A percentile compares a stretch with the other conserved stretches of the same genome.
Conservation (phyloP, 495 filamentous ascomycete species). For the Xylaria castorea region DNA sequence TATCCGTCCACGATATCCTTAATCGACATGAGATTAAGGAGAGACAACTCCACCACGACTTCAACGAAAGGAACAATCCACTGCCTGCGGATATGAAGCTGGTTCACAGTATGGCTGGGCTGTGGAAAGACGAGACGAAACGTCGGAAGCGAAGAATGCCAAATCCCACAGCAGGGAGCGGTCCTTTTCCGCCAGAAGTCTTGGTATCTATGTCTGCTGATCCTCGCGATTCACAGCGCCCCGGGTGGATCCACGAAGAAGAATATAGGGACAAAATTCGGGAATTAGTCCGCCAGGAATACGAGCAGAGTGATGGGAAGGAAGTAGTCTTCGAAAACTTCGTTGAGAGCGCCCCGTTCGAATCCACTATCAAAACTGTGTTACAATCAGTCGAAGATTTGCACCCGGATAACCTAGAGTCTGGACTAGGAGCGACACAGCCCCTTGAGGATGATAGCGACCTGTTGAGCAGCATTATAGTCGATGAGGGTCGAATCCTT, state of each 20-base stretch:
- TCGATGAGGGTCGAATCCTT: conserved; percentile 56
- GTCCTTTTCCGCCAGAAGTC: conserved; percentile 78
- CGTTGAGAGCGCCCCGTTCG: conserved; percentile 58
- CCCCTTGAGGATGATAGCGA: conserved; percentile 34
- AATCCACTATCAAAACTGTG: conserved; percentile 70
- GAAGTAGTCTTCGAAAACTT: conserved; percentile 69
- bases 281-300: conserved; percentile 68
- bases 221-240: conserved; percentile 67
- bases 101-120: conserved; percentile 90
- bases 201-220: conserved; percentile 87
- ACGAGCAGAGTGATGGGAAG: conserved; percentile 51
- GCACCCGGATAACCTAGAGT: conserved; percentile 69
- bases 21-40: conserved; percentile 78
- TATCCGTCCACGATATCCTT: conserved; percentile 85
- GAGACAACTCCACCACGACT: conserved; percentile 84
- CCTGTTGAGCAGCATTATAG: conserved; percentile 44
- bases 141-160: conserved; percentile 76
- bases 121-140: conserved; percentile 90
- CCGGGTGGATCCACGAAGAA: conserved; percentile 90
- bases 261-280: conserved; percentile 73
- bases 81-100: conserved; percentile 70
- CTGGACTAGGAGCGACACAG: conserved; percentile 51
- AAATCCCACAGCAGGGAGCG: conserved; percentile 65
- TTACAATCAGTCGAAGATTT: conserved; percentile 87
- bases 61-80: conserved; percentile 75